These are phyloP conservation scores for Pichia sp. DNA, from an alignment of 1,139 yeast genomes.

Conservation along the genomic window DNA sequence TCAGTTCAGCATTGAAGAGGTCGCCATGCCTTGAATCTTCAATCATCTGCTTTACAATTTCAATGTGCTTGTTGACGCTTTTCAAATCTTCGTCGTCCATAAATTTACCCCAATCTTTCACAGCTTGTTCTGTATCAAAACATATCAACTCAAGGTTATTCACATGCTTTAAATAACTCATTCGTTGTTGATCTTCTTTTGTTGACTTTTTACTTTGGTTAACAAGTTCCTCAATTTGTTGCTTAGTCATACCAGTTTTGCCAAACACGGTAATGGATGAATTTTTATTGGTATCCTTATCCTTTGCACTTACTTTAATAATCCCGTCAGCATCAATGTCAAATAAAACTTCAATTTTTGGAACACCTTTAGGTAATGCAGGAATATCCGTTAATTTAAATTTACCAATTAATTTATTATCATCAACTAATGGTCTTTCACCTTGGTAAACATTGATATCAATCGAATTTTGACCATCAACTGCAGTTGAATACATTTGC, in stretches of 20 bases:
- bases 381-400: conserved; percentile 66
- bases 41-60: conserved; percentile 39
- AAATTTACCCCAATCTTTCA: conserved; percentile 20
- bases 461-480: conserved; percentile 80
- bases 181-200: conserved; percentile 38
- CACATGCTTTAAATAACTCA: conserved; percentile 30
- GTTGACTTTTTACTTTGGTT: conserved; percentile 43
- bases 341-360: conserved; percentile 67
- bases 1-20: conserved; percentile 23
- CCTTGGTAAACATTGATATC: conserved; percentile 77
- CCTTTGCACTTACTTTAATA: conserved; percentile 66
- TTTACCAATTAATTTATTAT: conserved; percentile 67
- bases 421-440: conserved; percentile 66
- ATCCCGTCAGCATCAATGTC: conserved; percentile 83
- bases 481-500: conserved; percentile 73
- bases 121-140: conserved; percentile 31
- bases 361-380: conserved; percentile 67
- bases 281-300: conserved; percentile 49
- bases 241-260: conserved; percentile 60
- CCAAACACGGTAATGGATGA: conserved; percentile 66
- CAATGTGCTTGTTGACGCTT: conserved; percentile 32
- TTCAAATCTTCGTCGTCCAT: conserved; percentile 33
- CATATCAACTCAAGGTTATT: conserved; percentile 30
- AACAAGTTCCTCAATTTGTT: conserved; percentile 52
- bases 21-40: conserved; percentile 41